Base-by-base conservation (phyloP, 1,284 basidiomycete genomes). In the Fomitopsis pinicola region DNA sequence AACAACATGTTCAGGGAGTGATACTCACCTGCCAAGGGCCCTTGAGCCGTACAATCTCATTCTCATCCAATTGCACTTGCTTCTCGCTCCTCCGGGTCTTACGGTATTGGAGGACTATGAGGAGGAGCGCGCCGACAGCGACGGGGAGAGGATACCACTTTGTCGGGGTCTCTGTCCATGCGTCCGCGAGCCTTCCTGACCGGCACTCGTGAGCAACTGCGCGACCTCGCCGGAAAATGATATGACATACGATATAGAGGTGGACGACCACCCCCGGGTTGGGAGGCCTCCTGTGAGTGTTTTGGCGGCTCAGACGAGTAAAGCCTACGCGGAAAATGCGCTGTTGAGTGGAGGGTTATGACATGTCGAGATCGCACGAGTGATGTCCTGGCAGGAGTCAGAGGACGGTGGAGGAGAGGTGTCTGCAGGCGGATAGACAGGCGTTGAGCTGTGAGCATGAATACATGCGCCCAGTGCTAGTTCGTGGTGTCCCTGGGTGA, bases 131-230 rank as follows among this genome's bases (percentile, higher is more conserved):
- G 44, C 95, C 95, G 38, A 97, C 88, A 15, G 94, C 92, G 62
- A 98, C 79, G 15, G 97, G 97, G 50, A 99, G 85, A 9, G 97
- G 96, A 68, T 95, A 96, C 97, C 97, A 99, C 75, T 88, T 92
- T 57, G 92, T 94, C 1, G 93, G 94, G 0, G 96, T 97, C 66
- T 88, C 82, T 3, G 82, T 86, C 95, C 95, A 97, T 28, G 94
- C 94, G 64, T 85, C 73, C 45, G 77, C 75, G 10, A 88, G 73
- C 40, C 82, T 76, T 64, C 75, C 82, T 80, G 72, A 48, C n/a
- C 28, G 35, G 3, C n/a, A 9, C 15, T 33, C 22, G 48, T 42
- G 28, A 44, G 12, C 7, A 48, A 42, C 22, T 19, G 1, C 55
- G 6, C 4, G 15, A 17, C 4, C 14, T 44, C 8, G 17, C 9